Percentiles rank a stretch among this genome's conserved stretches.
phyloP scores from a whole-genome alignment of 306 rosid species.

The Carpinus fangiana region DNA sequence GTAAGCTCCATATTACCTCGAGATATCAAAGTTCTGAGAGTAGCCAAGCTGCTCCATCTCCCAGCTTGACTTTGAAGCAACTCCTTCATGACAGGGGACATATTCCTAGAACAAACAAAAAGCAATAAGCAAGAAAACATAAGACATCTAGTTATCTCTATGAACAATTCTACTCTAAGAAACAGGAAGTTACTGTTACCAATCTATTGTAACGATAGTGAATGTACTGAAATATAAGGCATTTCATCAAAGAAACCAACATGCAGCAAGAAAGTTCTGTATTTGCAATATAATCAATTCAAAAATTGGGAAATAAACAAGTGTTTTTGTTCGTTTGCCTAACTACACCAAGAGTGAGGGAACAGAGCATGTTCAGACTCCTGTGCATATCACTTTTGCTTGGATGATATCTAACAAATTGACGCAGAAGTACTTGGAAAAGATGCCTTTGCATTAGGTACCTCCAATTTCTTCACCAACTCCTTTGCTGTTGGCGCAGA shows the following conservation, averaged over 20 bases:
- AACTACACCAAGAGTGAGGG: background rate
- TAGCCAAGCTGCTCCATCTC: slow-evolving; percentile 70
- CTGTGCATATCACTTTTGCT: background rate
- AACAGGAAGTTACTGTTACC: background rate
- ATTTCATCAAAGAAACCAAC: background rate
- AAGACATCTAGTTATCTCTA: background rate
- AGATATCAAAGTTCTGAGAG: slow-evolving; percentile 66
- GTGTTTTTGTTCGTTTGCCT: background rate
- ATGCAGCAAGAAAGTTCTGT: background rate
- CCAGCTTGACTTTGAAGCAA: slow-evolving; percentile 89
- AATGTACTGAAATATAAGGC: background rate
- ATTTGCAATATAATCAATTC: background rate
- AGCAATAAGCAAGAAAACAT: slow-evolving; percentile 17
- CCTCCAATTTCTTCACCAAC: slow-evolving; percentile 95
- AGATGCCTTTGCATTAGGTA: slow-evolving; percentile 16
- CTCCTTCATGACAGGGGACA: slow-evolving; percentile 90
- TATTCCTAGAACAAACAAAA: slow-evolving; percentile 58
- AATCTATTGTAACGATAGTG: slow-evolving; percentile 8
- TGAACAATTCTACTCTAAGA: background rate
- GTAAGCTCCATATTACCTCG: slow-evolving; percentile 56
- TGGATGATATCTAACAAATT: background rate
- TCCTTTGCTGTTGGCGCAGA: slow-evolving; percentile 91
- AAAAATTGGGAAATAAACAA: background rate
- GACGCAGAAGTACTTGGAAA: background rate
- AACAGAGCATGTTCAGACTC: background rate